Evolutionary conservation across 192 early-diverging fungal genomes (phyloP), one percentile per base, ranked within the genome.

Genomic region (Lunasporangiospora selenospora): DNA sequence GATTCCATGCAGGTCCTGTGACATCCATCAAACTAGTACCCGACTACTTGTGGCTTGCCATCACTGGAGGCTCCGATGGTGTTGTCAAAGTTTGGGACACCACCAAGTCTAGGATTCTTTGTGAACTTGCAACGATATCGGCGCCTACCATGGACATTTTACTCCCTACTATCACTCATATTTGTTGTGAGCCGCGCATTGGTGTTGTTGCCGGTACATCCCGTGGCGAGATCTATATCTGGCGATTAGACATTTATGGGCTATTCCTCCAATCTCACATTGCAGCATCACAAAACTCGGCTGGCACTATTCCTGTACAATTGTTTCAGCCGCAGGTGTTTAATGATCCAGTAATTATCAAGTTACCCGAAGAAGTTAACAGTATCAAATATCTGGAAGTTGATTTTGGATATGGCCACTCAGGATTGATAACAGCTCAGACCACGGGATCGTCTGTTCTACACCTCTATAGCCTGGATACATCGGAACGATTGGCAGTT

Each of bases 1-100:
- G 77, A 2, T 83, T 84, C 42, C 87, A 90, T 53, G 45, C 57
- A 15, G 86, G 85, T 0, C 76, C 86, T 8, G 82, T 90, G 1
- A 62, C 77, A 1, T 57, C 54, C 13, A 49, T 80, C 1, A 63
- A 58, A 31, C 9, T 73, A 31, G 43, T 73, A 5, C 60, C 69
- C 1, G 47, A 58, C 31, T 24, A 58, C 4, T 27, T 73, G 9
- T 59, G 43, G 1, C 63, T 73, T 45, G 59, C 88, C 1, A 26
- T 85, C 0, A 85, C 78, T 36, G 87, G 81, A 38, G 78, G 80
- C 13, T 65, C 61, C 0, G 87, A 88, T 49, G 81, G 80, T 0
- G 32, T 58, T 26, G 67, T 86, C 4, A 79, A 77, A 19, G 53
- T 88, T 0, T 88, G 85, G 85, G 76, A 86, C 67, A 57, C 82